Percentiles rank a stretch among this genome's conserved stretches.
Evolutionary conservation across 2,329 filamentous ascomycete species (phyloP).

Genomic region (Paecilomyces dactylethromorphus): DNA sequence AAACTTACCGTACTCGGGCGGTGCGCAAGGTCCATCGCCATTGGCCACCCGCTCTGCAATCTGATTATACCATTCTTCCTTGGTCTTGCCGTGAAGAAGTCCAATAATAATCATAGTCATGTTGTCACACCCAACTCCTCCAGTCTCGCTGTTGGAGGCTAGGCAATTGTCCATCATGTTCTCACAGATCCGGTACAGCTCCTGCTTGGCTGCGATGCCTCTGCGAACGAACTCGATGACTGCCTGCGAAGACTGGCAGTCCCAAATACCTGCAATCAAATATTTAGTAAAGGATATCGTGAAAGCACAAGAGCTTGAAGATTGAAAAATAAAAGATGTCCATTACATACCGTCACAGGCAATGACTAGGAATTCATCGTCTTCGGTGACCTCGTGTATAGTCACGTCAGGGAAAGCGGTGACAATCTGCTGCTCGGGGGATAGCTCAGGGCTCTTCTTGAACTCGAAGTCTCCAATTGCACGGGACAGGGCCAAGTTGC

Average conservation of each 20-base stretch:
- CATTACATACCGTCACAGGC: constrained; percentile 86
- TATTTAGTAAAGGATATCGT: constrained; percentile 6
- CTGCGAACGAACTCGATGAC: constrained; percentile 95
- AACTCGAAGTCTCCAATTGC: constrained; percentile 99
- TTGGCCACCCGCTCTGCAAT: constrained; percentile 90
- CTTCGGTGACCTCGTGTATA: constrained; percentile 79
- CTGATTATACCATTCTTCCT: constrained; percentile 98
- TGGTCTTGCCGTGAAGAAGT: constrained; percentile 81
- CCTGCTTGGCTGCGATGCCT: constrained; percentile 93
- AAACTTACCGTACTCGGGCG: constrained; percentile 97
- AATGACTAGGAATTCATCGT: constrained; percentile 93
- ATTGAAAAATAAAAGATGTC: too few species aligned
- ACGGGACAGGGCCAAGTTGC: constrained; percentile 91
- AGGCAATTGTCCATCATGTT: constrained; percentile 99
- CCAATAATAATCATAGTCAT: constrained; percentile 97
- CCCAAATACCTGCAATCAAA: constrained; percentile 76
- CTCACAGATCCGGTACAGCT: constrained; percentile 90
- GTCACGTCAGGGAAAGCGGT: constrained; percentile 95
- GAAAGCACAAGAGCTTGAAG: too few species aligned
- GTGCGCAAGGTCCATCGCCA: constrained; percentile 95
- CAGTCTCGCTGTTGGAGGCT: constrained; percentile 94
- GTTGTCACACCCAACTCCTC: constrained; percentile 97
- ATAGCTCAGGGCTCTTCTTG: constrained; percentile 96
- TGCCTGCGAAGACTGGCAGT: constrained; percentile 96
- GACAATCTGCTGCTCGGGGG: constrained; percentile 97